Percentiles rank a stretch among this genome's conserved stretches.
These are phyloP conservation scores for Isabelozyma pseudorhagii DNA, from an alignment of 805 yeast genomes.

Conservation along the genomic window DNA sequence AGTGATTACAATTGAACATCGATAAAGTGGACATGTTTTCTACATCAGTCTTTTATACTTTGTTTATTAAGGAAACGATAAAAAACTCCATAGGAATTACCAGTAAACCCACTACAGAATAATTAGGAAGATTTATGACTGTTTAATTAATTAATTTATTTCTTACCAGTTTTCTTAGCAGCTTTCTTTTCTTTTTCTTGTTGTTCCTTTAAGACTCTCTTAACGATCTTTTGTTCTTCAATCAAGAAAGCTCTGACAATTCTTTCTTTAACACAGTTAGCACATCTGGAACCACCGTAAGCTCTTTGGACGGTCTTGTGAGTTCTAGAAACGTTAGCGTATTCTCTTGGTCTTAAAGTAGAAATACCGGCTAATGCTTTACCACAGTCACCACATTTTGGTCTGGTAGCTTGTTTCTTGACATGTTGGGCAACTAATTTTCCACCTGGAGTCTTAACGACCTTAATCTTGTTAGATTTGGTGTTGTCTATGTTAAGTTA, in stretches of 20 bases:
- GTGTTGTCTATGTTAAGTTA: constrained; percentile 76
- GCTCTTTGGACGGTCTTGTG: constrained; percentile 99
- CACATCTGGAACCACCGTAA: constrained; percentile 99
- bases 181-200: constrained; percentile 77
- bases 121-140: neutral
- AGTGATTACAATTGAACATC: neutral
- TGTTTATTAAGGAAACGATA: neutral
- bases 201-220: constrained; percentile 97
- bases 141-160: constrained; percentile 14
- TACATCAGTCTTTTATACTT: no score
- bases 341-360: constrained; percentile 97
- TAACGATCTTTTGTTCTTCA: constrained; percentile 99
- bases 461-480: constrained; percentile 98
- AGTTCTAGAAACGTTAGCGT: constrained; percentile 92
- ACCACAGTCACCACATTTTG: constrained; percentile 89
- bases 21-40: neutral
- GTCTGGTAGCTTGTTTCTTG: constrained; percentile 85
- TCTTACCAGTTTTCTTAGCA: constrained; percentile 32
- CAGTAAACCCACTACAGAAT: neutral
- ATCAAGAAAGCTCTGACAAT: constrained; percentile 98
- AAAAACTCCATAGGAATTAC: neutral
- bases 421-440: constrained; percentile 96
- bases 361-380: constrained; percentile 81
- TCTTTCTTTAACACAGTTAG: constrained; percentile 99
- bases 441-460: constrained; percentile 99